Base-by-base conservation (phyloP, 371 early-diverging fungal genomes). In the Lichtheimia hyalospora region DNA sequence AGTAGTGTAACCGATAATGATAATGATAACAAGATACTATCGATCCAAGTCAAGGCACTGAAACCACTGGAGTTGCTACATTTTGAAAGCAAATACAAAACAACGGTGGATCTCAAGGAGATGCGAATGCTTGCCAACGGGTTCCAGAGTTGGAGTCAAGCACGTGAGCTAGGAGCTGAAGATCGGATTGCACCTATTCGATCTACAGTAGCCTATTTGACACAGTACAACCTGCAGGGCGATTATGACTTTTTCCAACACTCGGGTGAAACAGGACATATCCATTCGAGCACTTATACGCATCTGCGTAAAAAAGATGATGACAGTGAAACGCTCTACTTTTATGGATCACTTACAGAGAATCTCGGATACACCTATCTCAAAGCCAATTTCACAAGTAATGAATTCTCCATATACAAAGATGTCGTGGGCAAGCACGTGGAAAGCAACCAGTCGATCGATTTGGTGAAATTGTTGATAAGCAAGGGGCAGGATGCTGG, bases 121-220 rank as follows among this genome's bases (percentile, higher is more conserved):
- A 73, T 77, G 54, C 48, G 68, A 15, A 68, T 82, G 71, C 64
- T 82, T 49, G 81, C 85, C 7, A 84, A 84, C 54, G 85, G 85
- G 0, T 84, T 82, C 55, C 82, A 84, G 56, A 80, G 79, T 41
- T 84, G 85, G 85, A 80, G 81, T 58, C 80, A 80, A 52, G 66
- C 80, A 4, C 54, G 69, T 34, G 80, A 80, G 55, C 48, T 76
- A 27, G 63, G 60, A 20, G 53, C 58, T 4, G 57, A 65, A 3
- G 66, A 72, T 43, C 62, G 67, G 43, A 74, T 80, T 41, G 66
- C 62, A 6, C 62, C 69, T 8, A 80, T 80, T 51, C 77, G 66
- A 7, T 65, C 69, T 0, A 54, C 68, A 3, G 63, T 80, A 21
- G 71, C 77, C 28, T 71, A 67, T 66, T 63, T 70, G 53, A 80